Conservation (phyloP, 2,329 filamentous ascomycete species). For the Raffaelea albimanens region DNA sequence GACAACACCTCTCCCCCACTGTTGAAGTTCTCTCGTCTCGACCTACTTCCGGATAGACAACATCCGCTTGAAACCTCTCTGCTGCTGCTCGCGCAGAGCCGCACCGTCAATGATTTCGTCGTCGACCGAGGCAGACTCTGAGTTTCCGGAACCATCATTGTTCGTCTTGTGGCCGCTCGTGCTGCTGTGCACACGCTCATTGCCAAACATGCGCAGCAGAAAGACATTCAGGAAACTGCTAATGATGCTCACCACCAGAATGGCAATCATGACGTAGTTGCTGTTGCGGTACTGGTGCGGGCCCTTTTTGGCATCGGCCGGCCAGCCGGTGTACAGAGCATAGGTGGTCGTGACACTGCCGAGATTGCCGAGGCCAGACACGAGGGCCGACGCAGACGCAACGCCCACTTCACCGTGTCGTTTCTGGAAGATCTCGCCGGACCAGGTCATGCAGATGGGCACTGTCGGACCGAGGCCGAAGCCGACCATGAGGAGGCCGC, state of each 20-base stretch:
- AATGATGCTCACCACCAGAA: constrained; percentile 67
- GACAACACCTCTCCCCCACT: no score
- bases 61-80: constrained; percentile 46
- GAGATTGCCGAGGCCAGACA: constrained; percentile 78
- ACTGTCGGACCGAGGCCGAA: constrained; percentile 87
- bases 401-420: constrained; percentile 88
- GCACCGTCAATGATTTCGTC: constrained; percentile 50
- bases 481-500: constrained; percentile 79
- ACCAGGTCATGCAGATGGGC: constrained; percentile 91
- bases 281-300: constrained; percentile 68
- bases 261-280: constrained; percentile 82
- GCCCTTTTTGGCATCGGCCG: constrained; percentile 60
- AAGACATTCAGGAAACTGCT: constrained; percentile 61
- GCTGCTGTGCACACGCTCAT: constrained; percentile 37
- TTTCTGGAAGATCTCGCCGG: constrained; percentile 78
- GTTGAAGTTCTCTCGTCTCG: no score
- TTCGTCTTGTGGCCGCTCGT: constrained; percentile 23
- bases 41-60: constrained; percentile 4
- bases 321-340: constrained; percentile 81
- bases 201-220: constrained; percentile 50
- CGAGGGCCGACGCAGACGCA: constrained; percentile 73
- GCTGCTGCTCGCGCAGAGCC: constrained; percentile 44
- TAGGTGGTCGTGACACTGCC: constrained; percentile 84
- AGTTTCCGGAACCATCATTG: constrained; percentile 15
- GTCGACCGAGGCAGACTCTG: constrained; percentile 26